Conservation (phyloP, 805 yeast genomes). For the Isabelozyma rhagii region DNA sequence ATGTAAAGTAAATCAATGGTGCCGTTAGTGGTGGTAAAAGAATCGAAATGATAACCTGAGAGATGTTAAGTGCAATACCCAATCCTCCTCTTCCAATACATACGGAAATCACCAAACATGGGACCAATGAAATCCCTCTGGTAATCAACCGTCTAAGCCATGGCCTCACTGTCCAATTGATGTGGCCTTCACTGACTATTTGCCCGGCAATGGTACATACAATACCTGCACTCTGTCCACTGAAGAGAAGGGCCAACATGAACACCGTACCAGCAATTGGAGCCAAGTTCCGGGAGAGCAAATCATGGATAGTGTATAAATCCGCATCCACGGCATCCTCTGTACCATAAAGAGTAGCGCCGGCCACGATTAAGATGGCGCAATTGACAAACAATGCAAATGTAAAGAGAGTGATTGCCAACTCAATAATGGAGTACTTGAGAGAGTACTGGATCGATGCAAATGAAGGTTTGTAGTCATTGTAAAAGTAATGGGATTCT, state of each 20-base stretch:
- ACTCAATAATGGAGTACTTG: conserved; percentile 69
- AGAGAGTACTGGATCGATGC: conserved; percentile 72
- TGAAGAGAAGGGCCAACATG: conserved; percentile 76
- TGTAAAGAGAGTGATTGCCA: conserved; percentile 66
- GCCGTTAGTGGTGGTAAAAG: conserved; percentile 82
- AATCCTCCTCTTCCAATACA: conserved; percentile 74
- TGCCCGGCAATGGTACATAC: conserved; percentile 94
- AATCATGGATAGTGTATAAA: conserved; percentile 68
- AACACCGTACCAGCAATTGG: conserved; percentile 80
- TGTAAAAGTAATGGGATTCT: conserved; percentile 30
- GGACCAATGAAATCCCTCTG: conserved; percentile 73
- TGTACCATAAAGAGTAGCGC: conserved; percentile 68
- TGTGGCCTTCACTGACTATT: conserved; percentile 86
- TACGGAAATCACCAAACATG: conserved; percentile 71
- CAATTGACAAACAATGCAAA: conserved; percentile 85
- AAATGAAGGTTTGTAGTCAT: conserved; percentile 63
- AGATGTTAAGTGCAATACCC: conserved; percentile 69
- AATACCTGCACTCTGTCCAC: conserved; percentile 90
- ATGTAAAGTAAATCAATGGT: conserved; percentile 81
- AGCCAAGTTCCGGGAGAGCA: conserved; percentile 60
- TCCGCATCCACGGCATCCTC: conserved; percentile 80
- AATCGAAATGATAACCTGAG: conserved; percentile 81
- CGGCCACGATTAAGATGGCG: conserved; percentile 79
- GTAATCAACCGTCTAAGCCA: conserved; percentile 79
- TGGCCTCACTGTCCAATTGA: conserved; percentile 77